Percentiles rank a stretch among this genome's conserved stretches.
These are phyloP conservation scores for Ustilago nuda DNA, from an alignment of 1,284 basidiomycete genomes.

Conservation along the genomic window DNA sequence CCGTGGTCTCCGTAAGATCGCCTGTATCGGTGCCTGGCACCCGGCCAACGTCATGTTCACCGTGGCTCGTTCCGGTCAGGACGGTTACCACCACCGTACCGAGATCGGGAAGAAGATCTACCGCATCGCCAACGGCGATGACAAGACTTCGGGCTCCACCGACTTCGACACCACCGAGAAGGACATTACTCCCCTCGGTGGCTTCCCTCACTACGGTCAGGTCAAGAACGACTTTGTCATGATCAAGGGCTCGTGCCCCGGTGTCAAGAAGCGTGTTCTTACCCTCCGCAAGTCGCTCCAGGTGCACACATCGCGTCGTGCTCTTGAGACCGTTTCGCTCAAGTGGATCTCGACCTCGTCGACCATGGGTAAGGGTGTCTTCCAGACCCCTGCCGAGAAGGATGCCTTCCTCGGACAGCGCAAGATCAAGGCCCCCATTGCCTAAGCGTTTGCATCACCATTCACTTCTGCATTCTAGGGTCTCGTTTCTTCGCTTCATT, in stretches of 20 bases:
- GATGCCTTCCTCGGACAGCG: conserved; percentile 84
- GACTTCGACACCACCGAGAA: conserved; percentile 75
- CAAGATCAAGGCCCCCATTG: conserved; percentile 46
- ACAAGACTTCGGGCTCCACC: conserved; percentile 88
- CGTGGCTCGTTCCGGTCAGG: conserved; percentile 98
- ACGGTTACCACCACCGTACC: conserved; percentile 99
- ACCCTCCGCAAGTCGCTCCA: conserved; percentile 73
- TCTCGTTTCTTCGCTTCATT: conserved; percentile 17
- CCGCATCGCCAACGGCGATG: conserved; percentile 86
- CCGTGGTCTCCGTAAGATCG: conserved; percentile 95
- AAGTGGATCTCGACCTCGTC: conserved; percentile 99
- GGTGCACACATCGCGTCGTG: conserved; percentile 67
- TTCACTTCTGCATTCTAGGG: conserved; percentile 14
- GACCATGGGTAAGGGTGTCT: conserved; percentile 87
- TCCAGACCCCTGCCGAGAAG: conserved; percentile 98
- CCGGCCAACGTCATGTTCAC: conserved; percentile 99
- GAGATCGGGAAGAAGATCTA: conserved; percentile 92
- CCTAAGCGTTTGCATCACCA: conserved; percentile 38
- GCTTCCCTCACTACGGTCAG: conserved; percentile 98
- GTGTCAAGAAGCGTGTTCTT: conserved; percentile 97
- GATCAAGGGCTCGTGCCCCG: conserved; percentile 81
- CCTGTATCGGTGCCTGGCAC: conserved; percentile 99
- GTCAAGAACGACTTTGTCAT: conserved; percentile 98
- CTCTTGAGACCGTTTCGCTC: conserved; percentile 94
- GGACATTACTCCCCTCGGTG: conserved; percentile 96